A percentile compares a stretch with the other conserved stretches of the same genome.
phyloP scores from a whole-genome alignment of 2,329 filamentous ascomycete species.

The Incumbomyces delicatus region DNA sequence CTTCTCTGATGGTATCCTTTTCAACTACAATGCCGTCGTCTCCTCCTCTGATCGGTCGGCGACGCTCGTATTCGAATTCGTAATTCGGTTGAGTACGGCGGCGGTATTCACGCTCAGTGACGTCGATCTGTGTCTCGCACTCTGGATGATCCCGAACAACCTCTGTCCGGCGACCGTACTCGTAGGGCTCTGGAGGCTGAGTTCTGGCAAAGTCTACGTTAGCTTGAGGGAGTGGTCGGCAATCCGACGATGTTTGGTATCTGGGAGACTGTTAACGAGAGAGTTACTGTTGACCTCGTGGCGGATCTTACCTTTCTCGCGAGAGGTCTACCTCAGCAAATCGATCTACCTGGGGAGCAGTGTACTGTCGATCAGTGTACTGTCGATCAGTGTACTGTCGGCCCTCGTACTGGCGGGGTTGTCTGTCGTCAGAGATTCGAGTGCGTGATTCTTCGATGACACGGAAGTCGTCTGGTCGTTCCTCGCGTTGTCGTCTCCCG shows the following conservation, averaged over 20 bases:
- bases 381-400: constrained; percentile 2
- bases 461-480: constrained; percentile 39
- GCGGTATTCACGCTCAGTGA: constrained; percentile 55
- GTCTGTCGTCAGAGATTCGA: constrained; percentile 20
- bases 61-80: constrained; percentile 37
- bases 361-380: not conserved
- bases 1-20: constrained; percentile 28
- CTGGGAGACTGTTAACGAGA: constrained; percentile 28
- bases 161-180: constrained; percentile 21
- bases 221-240: constrained; percentile 9
- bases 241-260: constrained; percentile 45
- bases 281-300: constrained; percentile 12
- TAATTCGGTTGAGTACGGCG: constrained; percentile 48
- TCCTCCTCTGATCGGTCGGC: constrained; percentile 20
- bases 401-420: not conserved
- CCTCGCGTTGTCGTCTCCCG: constrained; percentile 56
- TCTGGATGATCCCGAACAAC: constrained; percentile 27
- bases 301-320: constrained; percentile 40
- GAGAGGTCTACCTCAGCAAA: constrained; percentile 42
- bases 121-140: constrained; percentile 41
- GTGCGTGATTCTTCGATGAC: constrained; percentile 25
- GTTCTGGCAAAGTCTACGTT: constrained; percentile 35
- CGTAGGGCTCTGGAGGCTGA: constrained; percentile 25
- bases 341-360: constrained; percentile 20
- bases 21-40: constrained; percentile 22